Base-by-base conservation (phyloP, 2,329 filamentous ascomycete species). In the Microdochium paspali region DNA sequence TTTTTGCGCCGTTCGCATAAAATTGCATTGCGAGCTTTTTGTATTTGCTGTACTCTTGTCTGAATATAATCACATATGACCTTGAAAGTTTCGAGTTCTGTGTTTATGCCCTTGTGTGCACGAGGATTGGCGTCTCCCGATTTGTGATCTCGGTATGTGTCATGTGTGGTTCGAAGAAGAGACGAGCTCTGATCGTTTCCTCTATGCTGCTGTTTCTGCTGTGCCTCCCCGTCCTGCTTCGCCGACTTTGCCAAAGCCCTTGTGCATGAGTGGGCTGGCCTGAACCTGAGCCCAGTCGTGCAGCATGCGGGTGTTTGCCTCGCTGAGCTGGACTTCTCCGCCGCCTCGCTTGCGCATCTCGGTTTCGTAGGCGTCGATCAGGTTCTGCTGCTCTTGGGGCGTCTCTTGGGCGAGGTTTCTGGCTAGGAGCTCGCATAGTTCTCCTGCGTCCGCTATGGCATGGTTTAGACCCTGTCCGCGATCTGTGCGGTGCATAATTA, bases 391-490 rank as follows among this genome's bases (percentile, higher is more conserved):
- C 24, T 28, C 7, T 13, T 28, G 26, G 7, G 7, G 26, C 26
- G 26, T 28, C 26, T 28, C 26, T 13, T 28, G 26, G n/a, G n/a
- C n/a, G n/a, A n/a, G n/a, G n/a, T n/a, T n/a, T n/a, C n/a, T 47
- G 10, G 48, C 54, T 4, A 68, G 51, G 2, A 59, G 54, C 52
- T 63, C 57, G 32, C 65, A 58, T 9, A 74, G 50, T 48, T 67
- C 65, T 1, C 59, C 62, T 4, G 65, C 68, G 49, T 74, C 72
- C 1, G 63, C 63, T 10, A 74, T 58, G 2, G 65, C 65, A 49
- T 73, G 70, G 50, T 74, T 74, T n/a, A 74, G 61, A 0, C 70
- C 71, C 54, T 75, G 70, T 0, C 70, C 71, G 21, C 71, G 64
- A 53, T 74, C 58, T 58, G 20, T 10, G 23, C 26, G 43, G 40